phyloP scores from a whole-genome alignment of 2,329 filamentous ascomycete genomes.

The Colletotrichum magnum region DNA sequence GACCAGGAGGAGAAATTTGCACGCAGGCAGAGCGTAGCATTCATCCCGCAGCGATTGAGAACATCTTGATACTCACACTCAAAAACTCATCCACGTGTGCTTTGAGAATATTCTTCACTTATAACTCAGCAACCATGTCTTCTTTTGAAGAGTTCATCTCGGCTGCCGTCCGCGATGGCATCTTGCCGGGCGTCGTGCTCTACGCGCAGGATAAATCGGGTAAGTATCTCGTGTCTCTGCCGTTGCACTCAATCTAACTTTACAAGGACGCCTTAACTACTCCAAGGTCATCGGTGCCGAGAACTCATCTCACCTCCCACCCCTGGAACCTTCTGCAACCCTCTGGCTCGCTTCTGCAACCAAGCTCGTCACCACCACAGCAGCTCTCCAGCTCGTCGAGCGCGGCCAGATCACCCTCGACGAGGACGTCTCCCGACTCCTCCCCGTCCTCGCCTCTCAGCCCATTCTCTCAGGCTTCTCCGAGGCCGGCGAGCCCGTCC shows the following conservation, averaged over 20 bases:
- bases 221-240: neutral
- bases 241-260: neutral
- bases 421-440: slow-evolving; percentile 58
- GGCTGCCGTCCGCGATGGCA: slow-evolving; percentile 27
- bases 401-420: slow-evolving; percentile 62
- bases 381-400: slow-evolving; percentile 68
- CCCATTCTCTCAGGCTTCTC: slow-evolving; percentile 63
- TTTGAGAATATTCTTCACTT: neutral
- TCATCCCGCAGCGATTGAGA: neutral
- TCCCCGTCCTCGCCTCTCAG: slow-evolving; percentile 64
- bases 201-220: slow-evolving; percentile 32
- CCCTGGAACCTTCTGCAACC: slow-evolving; percentile 52
- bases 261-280: slow-evolving; percentile 26
- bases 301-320: slow-evolving; percentile 50
- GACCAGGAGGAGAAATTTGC: neutral
- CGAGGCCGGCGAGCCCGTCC: slow-evolving; percentile 53
- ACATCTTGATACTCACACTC: neutral
- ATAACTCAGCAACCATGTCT: slow-evolving; percentile 14
- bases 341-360: slow-evolving; percentile 52
- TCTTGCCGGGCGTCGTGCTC: slow-evolving; percentile 36
- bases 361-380: slow-evolving; percentile 65
- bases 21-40: neutral
- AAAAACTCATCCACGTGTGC: neutral
- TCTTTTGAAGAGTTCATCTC: slow-evolving; percentile 35
- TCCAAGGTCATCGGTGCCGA: slow-evolving; percentile 21